Evolutionary conservation across 306 rosid species (phyloP), one percentile per base, ranked within the genome.

Genomic region (Sphenostylis stenocarpa): DNA sequence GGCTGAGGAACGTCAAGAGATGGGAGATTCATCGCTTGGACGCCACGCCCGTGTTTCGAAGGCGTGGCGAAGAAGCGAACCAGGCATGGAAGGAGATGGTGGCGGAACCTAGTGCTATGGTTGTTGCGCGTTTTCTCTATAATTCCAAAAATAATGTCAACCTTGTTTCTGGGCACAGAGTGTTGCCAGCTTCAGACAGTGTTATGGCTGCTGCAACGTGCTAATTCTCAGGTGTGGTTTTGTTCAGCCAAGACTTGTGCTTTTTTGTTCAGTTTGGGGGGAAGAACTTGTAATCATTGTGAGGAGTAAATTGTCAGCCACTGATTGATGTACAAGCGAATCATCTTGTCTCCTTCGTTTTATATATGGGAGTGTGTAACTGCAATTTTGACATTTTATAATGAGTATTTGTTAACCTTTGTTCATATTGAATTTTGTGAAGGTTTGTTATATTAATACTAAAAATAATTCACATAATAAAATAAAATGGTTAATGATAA

Each of bases 1-100:
- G 90, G 56, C 89, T 95, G 0, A 64, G 65, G 72, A 84, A 77
- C 45, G 43, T 58, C 8, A 92, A 91, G 53, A 91, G 94, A 16
- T 95, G 99, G 99, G 38, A 55, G 49, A 84, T 90, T 52, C 92
- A 89, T 14, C 73, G 75, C 0, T 4, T 95, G 1, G 96, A 92
- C 45, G 99, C 97, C 3, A 92, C 97, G 1, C 86, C 89, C 28
- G 99, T 86, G 49, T 91, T 88, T n/a, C 72, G 47, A 49, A 85
- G 67, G 61, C 68, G 64, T 0, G 93, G 90, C 0, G 61, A 80
- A 48, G 92, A 88, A 47, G 87, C 94, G 1, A 76, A 92, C 28
- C 83, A 87, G 68, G 84, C 86, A 1, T 95, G 99, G 99, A 77
- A 82, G 66, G 83, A 85, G 57, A n/a, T 74, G 3, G 97, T 95